These are phyloP conservation scores for Puccinellia tenuiflora DNA, from an alignment of 176 grass and related monocot genomes.

Conservation along the genomic window DNA sequence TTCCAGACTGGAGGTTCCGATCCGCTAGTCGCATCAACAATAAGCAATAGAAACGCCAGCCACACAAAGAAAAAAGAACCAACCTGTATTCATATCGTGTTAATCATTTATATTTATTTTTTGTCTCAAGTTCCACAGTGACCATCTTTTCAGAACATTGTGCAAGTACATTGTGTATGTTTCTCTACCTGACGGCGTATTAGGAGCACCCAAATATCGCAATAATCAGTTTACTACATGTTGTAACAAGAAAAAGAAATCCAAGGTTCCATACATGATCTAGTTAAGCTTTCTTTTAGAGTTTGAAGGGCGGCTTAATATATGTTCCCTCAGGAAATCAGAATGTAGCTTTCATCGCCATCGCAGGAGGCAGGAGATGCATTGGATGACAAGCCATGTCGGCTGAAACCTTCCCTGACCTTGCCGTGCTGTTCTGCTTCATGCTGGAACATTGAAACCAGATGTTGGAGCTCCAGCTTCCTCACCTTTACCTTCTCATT, in stretches of 20 bases:
- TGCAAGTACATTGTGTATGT: not conserved
- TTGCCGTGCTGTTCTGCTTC: conserved; percentile 90
- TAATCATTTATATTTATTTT: not conserved
- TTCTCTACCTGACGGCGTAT: too few relatives aligned
- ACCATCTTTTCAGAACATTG: not conserved
- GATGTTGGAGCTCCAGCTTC: conserved; percentile 82
- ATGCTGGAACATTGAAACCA: conserved; percentile 86
- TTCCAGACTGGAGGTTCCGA: not conserved
- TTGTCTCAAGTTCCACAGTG: not conserved
- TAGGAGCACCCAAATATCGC: not conserved
- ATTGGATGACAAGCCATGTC: conserved; percentile 18
- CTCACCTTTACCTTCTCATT: conserved; percentile 78
- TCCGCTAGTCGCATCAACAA: not conserved
- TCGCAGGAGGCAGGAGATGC: conserved; percentile 27
- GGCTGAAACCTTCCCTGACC: conserved; percentile 65
- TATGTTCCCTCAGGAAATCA: conserved; percentile 34
- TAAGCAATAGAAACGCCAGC: not conserved
- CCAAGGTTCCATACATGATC: not conserved
- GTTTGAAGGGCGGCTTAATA: not conserved
- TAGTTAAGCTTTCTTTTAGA: not conserved
- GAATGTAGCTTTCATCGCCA: conserved; percentile 47
- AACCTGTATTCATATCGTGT: not conserved
- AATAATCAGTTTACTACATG: not conserved
- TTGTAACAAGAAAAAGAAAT: not conserved
- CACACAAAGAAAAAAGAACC: not conserved